Base-by-base conservation (phyloP, 1,284 basidiomycete species). In the Phylloboletellus chloephorus region DNA sequence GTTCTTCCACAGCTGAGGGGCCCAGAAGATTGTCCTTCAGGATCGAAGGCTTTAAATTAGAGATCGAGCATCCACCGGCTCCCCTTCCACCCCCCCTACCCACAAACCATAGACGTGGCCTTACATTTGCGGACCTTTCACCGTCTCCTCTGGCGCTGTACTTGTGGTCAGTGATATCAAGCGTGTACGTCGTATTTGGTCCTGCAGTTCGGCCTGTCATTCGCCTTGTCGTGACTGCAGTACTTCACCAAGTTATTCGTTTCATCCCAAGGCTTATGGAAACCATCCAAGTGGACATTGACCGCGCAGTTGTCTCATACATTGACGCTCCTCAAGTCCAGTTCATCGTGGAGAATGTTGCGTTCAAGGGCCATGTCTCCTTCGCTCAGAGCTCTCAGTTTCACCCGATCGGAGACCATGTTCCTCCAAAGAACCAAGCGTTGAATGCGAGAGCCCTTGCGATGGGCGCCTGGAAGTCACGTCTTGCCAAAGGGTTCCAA, bases 181-280 rank as follows among this genome's bases (percentile, higher is more conserved):
- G 59, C 10, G 38, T 73, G 20, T 76, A 74, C 50, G 52, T 62
- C n/a, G 21, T 67, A 19, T 48, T 79, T 9, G 81, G 82, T 49
- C 82, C 79, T 10, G 66, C 66, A 41, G 52, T 81, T 35, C 74
- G 84, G 13, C 83, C 84, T 3, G 40, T 76, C 7, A 61, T 81
- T 43, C 79, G 83, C 25, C 56, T 71, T 5, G 60, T 67, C 42
- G 74, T 79, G 30, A 72, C 80, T 9, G 65, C 69, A 5, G 59
- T 60, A 35, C 65, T 83, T n/a, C 76, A 78, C 11, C 52, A 79
- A 39, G 57, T 72, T 42, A 82, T 87, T 47, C 71, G 71, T 43
- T 74, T 73, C 58, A 67, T 87, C 0, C 84, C 84, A 12, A 67
- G 69, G 31, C 67, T 87, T 36, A 78, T 76, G 24, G 77, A 81